Percentiles rank a stretch among this genome's conserved stretches.
These are phyloP conservation scores for Paramyrothecium sp. DNA, from an alignment of 2,329 filamentous ascomycete genomes.

Conservation along the genomic window DNA sequence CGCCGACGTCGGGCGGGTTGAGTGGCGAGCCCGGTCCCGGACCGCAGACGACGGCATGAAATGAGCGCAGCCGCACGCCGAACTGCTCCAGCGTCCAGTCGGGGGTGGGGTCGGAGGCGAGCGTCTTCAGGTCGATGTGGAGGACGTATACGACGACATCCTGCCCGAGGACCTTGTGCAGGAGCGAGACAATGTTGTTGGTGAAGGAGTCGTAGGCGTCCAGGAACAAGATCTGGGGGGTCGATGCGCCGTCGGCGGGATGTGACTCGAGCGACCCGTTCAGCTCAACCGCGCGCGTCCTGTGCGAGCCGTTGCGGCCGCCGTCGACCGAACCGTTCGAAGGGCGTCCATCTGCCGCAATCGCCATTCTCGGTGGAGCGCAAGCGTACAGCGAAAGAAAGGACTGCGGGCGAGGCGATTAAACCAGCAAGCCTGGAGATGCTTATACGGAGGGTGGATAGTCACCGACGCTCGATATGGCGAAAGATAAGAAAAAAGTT, in stretches of 20 bases:
- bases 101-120: constrained; percentile 62
- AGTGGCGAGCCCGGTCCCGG: constrained; percentile 85
- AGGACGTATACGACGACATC: constrained; percentile 55
- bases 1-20: constrained; percentile 72
- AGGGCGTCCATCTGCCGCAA: neutral
- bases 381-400: neutral
- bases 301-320: neutral
- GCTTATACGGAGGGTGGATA: too few relatives aligned
- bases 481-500: neutral
- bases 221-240: constrained; percentile 71
- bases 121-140: constrained; percentile 40
- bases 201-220: constrained; percentile 98
- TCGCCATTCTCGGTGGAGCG: neutral
- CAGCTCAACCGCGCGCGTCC: neutral
- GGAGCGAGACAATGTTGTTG: constrained; percentile 85
- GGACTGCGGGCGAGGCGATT: too few relatives aligned
- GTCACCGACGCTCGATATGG: neutral
- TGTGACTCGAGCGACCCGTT: constrained; percentile 7
- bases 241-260: constrained; percentile 8
- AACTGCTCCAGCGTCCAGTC: constrained; percentile 46
- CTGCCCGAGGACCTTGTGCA: constrained; percentile 67
- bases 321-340: neutral
- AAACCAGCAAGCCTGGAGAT: too few relatives aligned
- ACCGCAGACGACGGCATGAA: constrained; percentile 85
- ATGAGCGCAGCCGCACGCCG: constrained; percentile 45